Conservation (phyloP, 768 basidiomycete species). For the Mycena kentingensis region DNA sequence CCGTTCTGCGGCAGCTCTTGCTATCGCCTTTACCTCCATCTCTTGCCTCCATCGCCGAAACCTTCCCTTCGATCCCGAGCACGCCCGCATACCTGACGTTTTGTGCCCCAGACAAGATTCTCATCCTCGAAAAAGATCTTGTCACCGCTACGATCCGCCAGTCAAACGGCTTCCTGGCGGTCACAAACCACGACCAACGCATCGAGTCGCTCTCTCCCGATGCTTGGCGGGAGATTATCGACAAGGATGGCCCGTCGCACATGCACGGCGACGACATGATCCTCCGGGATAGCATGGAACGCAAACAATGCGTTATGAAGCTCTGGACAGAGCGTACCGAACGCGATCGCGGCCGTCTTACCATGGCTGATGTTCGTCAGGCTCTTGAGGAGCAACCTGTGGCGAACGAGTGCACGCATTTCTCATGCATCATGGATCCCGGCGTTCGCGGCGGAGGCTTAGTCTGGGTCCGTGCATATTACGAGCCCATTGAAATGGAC, state of each 20-base stretch:
- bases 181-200: conserved; percentile 38
- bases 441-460: conserved; percentile 36
- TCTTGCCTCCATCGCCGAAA: conserved; percentile 24
- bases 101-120: conserved; percentile 33
- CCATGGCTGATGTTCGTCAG: conserved; percentile 27
- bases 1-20: conserved; percentile 34
- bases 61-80: conserved; percentile 23
- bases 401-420: conserved; percentile 39
- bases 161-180: conserved; percentile 32
- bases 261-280: conserved; percentile 21
- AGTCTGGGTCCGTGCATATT: conserved; percentile 36
- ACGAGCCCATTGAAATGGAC: conserved; percentile 23
- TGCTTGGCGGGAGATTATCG: conserved; percentile 24
- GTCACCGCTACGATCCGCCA: conserved; percentile 22
- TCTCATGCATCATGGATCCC: conserved; percentile 43
- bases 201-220: conserved; percentile 29
- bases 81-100: conserved; percentile 41
- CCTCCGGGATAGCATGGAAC: conserved; percentile 37
- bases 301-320: conserved; percentile 32
- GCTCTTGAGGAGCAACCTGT: conserved; percentile 39
- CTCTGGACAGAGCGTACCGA: conserved; percentile 18
- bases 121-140: conserved; percentile 40
- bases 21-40: conserved; percentile 32
- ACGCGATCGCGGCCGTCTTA: conserved; percentile 5
- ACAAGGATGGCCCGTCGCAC: conserved; percentile 11